A percentile compares a stretch with the other conserved stretches of the same genome.
phyloP scores from a whole-genome alignment of 345 rosid genomes.

The Boechera divaricarpa region DNA sequence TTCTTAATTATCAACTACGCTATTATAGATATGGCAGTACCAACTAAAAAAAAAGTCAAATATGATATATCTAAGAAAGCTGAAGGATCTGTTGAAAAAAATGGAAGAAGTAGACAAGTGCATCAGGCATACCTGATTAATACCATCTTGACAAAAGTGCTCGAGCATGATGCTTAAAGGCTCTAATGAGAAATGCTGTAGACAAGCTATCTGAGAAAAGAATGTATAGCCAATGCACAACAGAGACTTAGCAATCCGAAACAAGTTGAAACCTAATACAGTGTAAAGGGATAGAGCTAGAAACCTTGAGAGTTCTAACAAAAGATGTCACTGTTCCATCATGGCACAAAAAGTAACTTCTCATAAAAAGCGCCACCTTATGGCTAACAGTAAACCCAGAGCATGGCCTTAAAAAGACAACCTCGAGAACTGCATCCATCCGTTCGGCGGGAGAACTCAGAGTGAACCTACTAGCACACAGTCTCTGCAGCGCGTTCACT shows the following conservation, averaged over 20 bases:
- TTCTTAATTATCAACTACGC: conserved; percentile 21
- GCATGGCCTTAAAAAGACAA: conserved; percentile 75
- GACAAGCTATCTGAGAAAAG: conserved; percentile 80
- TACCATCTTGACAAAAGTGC: conserved; percentile 56
- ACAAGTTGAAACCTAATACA: conserved; percentile 25
- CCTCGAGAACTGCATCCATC: conserved; percentile 83
- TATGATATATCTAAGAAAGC: conserved; percentile 21
- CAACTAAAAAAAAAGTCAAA: conserved; percentile 15
- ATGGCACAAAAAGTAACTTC: conserved; percentile 74
- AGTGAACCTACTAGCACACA: conserved; percentile 71
- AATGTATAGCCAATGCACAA: conserved; percentile 26
- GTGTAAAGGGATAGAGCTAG: conserved; percentile 32
- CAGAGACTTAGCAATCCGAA: conserved; percentile 13
- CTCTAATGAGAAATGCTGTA: conserved; percentile 77
- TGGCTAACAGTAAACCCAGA: conserved; percentile 78
- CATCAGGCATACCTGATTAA: conserved; percentile 54
- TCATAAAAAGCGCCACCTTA: conserved; percentile 72
- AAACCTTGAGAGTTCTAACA: conserved; percentile 85
- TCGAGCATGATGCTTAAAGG: conserved; percentile 68
- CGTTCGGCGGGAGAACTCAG: conserved; percentile 80
- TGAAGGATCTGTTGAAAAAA: background rate
- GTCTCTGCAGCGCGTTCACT: conserved; percentile 63
- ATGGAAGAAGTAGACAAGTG: conserved; percentile 5
- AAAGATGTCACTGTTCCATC: conserved; percentile 93
- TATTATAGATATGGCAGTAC: conserved; percentile 10